Evolutionary conservation across 352 stramenopile species (phyloP).

Genomic region (Phytophthora nicotianae): DNA sequence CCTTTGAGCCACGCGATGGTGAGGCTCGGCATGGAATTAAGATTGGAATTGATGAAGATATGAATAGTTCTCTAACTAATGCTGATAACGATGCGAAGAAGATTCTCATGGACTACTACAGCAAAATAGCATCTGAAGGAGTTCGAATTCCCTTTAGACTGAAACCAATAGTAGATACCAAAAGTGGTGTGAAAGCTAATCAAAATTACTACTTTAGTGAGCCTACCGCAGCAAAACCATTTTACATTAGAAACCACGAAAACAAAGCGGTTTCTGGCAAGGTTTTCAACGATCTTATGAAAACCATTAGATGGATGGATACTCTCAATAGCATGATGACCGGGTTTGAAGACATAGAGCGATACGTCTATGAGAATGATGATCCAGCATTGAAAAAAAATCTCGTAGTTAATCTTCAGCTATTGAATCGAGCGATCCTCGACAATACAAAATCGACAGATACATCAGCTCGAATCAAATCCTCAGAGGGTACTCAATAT

Average conservation of each 20-base stretch:
- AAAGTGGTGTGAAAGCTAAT: slow-evolving; percentile 19
- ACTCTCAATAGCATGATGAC: slow-evolving; percentile 18
- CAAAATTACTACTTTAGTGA: slow-evolving; percentile 28
- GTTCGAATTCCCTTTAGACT: slow-evolving; percentile 24
- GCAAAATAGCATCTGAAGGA: slow-evolving; percentile 12
- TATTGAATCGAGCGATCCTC: slow-evolving; percentile 19
- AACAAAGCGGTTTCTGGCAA: slow-evolving; percentile 26
- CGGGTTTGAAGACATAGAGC: slow-evolving; percentile 28
- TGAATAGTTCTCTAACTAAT: slow-evolving; percentile 19
- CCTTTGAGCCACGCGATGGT: slow-evolving; percentile 11
- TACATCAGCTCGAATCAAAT: slow-evolving; percentile 26
- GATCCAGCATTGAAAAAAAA: slow-evolving; percentile 17
- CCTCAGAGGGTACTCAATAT: slow-evolving; percentile 13
- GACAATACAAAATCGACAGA: slow-evolving; percentile 24
- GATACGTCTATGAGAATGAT: slow-evolving; percentile 24
- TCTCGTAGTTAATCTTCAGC: slow-evolving; percentile 23
- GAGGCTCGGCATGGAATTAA: slow-evolving; percentile 18
- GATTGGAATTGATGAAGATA: slow-evolving; percentile 23
- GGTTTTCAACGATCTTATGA: slow-evolving; percentile 21
- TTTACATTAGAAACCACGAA: slow-evolving; percentile 23
- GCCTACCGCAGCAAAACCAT: slow-evolving; percentile 21
- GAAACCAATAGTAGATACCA: slow-evolving; percentile 23
- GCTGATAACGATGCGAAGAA: slow-evolving; percentile 29
- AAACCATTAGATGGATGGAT: slow-evolving; percentile 30
- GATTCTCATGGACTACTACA: slow-evolving; percentile 26